Conservation (phyloP, 192 early-diverging fungal genomes). For the Entomortierella chlamydospora region DNA sequence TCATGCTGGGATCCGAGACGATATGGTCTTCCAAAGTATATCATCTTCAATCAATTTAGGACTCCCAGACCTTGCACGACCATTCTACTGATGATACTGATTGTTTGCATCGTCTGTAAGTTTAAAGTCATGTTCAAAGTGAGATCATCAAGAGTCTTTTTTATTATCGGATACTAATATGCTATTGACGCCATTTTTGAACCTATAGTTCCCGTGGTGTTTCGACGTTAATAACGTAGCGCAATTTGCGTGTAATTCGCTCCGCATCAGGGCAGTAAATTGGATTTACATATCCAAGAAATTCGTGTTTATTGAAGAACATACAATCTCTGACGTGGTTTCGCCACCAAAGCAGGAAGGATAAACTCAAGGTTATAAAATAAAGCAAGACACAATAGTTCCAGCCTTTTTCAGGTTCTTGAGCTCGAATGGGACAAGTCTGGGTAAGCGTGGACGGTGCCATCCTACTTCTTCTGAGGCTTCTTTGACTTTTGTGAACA, state of each 20-base stretch:
- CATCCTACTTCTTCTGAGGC: conserved; percentile 58
- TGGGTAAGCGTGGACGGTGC: not conserved
- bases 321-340: too few species aligned
- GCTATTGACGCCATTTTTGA: not conserved
- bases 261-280: too few species aligned
- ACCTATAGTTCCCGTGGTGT: conserved; percentile 10
- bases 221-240: not conserved
- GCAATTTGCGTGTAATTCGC: too few species aligned
- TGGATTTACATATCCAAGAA: too few species aligned
- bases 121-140: not conserved
- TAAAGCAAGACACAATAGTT: not conserved
- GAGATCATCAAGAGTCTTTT: not conserved
- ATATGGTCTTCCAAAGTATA: conserved; percentile 34
- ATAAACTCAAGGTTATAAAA: not conserved
- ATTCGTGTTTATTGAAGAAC: too few species aligned
- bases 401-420: not conserved
- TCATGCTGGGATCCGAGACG: conserved; percentile 39
- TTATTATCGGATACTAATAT: not conserved
- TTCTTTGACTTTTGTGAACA: conserved; percentile 74
- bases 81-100: conserved; percentile 10
- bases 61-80: conserved; percentile 27
- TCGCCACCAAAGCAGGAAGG: too few species aligned
- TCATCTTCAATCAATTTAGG: conserved; percentile 19
- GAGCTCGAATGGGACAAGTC: not conserved
- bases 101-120: conserved; percentile 29